Evolutionary conservation across 78 protist species (phyloP), one percentile per base, ranked within the genome.

Genomic region (Fonticula alba): DNA sequence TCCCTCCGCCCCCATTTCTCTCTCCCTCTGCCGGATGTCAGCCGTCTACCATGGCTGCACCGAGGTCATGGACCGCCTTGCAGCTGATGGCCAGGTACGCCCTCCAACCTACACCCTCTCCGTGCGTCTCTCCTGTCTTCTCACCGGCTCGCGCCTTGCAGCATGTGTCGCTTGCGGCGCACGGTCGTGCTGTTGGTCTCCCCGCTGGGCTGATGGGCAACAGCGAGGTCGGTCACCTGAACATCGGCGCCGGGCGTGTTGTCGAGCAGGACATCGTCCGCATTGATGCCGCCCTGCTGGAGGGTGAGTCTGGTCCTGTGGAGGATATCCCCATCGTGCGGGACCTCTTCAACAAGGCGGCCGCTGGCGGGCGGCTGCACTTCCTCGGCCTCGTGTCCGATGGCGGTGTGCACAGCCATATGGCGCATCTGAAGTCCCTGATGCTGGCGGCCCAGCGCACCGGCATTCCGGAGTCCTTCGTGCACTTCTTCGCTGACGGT

Each of bases 401-500:
- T 49, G 72, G 72, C 63, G 72, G 72, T 49, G 72, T 68, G 58
- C 72, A 68, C 64, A 33, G 52, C 64, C 72, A 68, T 51, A 50
- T 43, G 47, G 31, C 37, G 19, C 72, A 68, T 40, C 58, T 68
- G 27, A 43, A 26, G 56, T 29, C 58, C 3, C 22, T 68, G n/a
- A 20, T 68, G 27, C 50, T 7, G 33, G 64, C 54, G 2, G 58
- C 65, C 49, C 56, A 68, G 72, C 58, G 2, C 3, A 33, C 20
- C 7, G 60, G 58, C 37, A 58, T 68, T 15, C 49, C 54, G 14
- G 7, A 20, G 10, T 2, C 49, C 29, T 36, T 46, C 27, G 40
- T 68, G 5, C 72, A 68, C 40, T 7, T 33, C 36, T 68, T 59
- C 31, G n/a, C 37, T 19, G 72, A 68, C 51, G 72, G 72, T 1